Percentiles rank a stretch among this genome's conserved stretches.
Evolutionary conservation across 2,329 filamentous ascomycete species (phyloP).

Genomic region (Chaetomium sp.): DNA sequence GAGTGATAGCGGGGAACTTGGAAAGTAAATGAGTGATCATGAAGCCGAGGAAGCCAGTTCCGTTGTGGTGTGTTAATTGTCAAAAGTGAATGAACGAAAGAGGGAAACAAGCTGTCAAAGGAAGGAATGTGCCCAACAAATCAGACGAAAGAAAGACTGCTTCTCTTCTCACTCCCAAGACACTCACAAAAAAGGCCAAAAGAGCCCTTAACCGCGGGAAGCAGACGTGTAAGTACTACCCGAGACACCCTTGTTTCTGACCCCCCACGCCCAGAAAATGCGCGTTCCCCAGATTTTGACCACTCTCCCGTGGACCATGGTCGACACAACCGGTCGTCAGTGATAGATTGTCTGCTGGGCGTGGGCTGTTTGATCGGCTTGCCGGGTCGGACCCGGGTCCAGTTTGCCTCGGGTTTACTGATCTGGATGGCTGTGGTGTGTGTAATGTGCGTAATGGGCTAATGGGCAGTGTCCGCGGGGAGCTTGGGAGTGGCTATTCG

Average conservation of each 20-base stretch:
- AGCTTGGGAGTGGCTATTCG: too few relatives aligned
- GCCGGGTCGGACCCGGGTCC: background rate
- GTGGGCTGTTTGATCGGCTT: slow-evolving; percentile 7
- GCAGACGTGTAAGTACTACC: background rate
- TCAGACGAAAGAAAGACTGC: background rate
- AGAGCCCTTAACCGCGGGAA: too few relatives aligned
- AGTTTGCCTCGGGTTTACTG: slow-evolving; percentile 1
- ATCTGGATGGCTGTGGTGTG: background rate
- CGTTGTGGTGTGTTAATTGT: background rate
- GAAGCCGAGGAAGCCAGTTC: background rate
- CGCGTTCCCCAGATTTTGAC: background rate
- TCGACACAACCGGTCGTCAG: background rate
- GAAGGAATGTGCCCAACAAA: background rate
- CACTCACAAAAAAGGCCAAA: too few relatives aligned
- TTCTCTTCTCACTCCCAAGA: too few relatives aligned
- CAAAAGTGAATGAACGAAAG: background rate
- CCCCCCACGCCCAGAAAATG: background rate
- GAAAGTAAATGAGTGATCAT: background rate
- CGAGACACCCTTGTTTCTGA: background rate
- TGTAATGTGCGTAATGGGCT: background rate
- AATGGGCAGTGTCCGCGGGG: too few relatives aligned
- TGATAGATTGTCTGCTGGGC: background rate
- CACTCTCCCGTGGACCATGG: background rate
- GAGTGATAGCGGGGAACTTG: too few relatives aligned
- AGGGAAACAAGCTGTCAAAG: background rate